Conservation (phyloP, 371 early-diverging fungal species). For the Phascolomyces articulosus region DNA sequence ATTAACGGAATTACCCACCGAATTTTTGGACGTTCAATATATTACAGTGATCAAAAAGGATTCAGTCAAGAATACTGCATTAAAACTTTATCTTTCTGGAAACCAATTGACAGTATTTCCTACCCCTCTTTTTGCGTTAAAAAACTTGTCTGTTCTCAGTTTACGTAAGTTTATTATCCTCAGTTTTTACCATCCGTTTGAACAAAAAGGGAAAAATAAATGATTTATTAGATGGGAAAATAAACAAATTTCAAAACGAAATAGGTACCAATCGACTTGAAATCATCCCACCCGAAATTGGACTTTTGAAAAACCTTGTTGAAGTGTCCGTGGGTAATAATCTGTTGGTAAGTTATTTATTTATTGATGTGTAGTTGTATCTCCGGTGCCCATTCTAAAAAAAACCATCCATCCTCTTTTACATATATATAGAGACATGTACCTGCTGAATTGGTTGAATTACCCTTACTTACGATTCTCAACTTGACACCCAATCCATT, state of each 20-base stretch:
- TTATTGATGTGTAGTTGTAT: background rate
- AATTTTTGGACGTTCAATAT: constrained; percentile 53
- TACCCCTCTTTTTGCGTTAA: constrained; percentile 46
- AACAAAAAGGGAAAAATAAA: background rate
- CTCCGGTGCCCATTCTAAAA: too few species aligned
- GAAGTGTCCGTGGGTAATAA: constrained; percentile 66
- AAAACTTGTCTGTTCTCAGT: constrained; percentile 59
- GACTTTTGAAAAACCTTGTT: constrained; percentile 54
- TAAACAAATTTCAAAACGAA: too few species aligned
- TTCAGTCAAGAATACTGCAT: constrained; percentile 40
- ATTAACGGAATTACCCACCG: constrained; percentile 54
- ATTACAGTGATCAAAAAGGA: constrained; percentile 55
- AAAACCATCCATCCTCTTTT: too few species aligned
- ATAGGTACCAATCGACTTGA: constrained; percentile 56
- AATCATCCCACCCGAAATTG: constrained; percentile 57
- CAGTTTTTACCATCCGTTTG: too few species aligned
- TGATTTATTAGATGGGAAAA: too few species aligned
- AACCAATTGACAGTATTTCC: constrained; percentile 44
- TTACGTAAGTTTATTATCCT: constrained; percentile 38
- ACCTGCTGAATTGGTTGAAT: constrained; percentile 36
- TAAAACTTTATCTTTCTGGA: constrained; percentile 55
- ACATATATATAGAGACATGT: constrained; percentile 25
- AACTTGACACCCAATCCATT: constrained; percentile 45
- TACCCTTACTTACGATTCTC: constrained; percentile 28
- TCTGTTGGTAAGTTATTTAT: constrained; percentile 36